Evolutionary conservation across 1,284 basidiomycete species (phyloP).

Genomic region (Ustilago tritici): DNA sequence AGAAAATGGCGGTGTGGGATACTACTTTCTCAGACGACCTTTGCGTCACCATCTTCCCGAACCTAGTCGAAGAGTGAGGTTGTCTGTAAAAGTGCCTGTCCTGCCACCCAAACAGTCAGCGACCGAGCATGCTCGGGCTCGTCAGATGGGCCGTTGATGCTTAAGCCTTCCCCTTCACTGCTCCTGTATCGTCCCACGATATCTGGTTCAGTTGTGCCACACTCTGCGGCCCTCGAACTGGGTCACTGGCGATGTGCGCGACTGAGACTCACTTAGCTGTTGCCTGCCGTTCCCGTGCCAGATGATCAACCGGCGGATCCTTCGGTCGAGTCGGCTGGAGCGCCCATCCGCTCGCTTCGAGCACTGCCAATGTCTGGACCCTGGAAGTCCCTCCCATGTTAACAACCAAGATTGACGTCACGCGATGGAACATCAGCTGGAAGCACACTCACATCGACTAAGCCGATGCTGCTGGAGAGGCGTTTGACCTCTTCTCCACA

Average conservation of each 20-base stretch:
- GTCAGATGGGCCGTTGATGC: too few relatives aligned
- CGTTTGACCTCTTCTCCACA: background rate
- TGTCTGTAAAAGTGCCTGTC: too few relatives aligned
- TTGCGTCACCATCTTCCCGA: too few relatives aligned
- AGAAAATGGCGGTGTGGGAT: background rate
- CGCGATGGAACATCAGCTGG: too few relatives aligned
- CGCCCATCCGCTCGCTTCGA: too few relatives aligned
- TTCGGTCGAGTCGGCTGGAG: too few relatives aligned
- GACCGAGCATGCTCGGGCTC: too few relatives aligned
- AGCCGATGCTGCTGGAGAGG: background rate
- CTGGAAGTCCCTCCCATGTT: background rate
- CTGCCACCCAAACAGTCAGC: too few relatives aligned
- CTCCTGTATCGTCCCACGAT: background rate
- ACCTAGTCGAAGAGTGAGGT: too few relatives aligned
- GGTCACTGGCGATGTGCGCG: background rate
- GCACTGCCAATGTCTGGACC: background rate
- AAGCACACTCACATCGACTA: background rate
- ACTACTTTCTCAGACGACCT: background rate
- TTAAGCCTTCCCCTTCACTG: background rate
- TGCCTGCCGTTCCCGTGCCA: background rate
- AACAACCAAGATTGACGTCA: slow-evolving; percentile 2
- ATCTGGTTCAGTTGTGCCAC: background rate
- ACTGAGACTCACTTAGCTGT: background rate
- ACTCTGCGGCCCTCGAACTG: background rate
- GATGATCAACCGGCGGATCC: too few relatives aligned